A percentile compares a stretch with the other conserved stretches of the same genome.
Conservation (phyloP, 768 basidiomycete species). For the Boletus rubroflammeus region DNA sequence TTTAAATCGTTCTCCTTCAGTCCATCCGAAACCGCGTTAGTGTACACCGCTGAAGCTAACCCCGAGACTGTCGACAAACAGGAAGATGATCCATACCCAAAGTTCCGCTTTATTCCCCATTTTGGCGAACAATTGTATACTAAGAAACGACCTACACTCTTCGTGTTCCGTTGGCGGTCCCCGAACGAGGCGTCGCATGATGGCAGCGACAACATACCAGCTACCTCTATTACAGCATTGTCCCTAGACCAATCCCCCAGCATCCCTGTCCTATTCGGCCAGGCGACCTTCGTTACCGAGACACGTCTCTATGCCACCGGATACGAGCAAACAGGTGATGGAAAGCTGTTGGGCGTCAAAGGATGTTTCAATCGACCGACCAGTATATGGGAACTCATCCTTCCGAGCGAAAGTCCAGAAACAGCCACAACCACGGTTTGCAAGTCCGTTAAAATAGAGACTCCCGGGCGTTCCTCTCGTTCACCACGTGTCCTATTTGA, state of each 20-base stretch:
- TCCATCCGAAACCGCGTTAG: constrained; percentile 45
- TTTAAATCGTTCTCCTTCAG: constrained; percentile 53
- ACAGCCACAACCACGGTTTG: constrained; percentile 13
- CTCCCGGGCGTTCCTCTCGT: constrained; percentile 46
- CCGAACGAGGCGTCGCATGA: neutral
- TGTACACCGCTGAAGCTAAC: constrained; percentile 62
- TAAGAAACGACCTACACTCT: constrained; percentile 51
- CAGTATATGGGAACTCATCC: constrained; percentile 50
- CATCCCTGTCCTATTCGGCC: constrained; percentile 45
- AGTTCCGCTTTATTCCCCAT: constrained; percentile 54
- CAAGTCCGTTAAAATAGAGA: constrained; percentile 35
- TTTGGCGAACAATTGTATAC: constrained; percentile 62
- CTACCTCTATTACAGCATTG: constrained; percentile 12
- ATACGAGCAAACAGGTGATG: constrained; percentile 55
- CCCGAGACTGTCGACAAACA: constrained; percentile 15
- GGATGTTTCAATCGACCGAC: constrained; percentile 58
- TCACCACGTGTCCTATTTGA: constrained; percentile 50
- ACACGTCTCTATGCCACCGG: constrained; percentile 54
- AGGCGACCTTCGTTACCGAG: constrained; percentile 48
- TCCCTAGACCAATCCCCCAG: constrained; percentile 6
- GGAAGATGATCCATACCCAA: constrained; percentile 29
- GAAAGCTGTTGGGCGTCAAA: constrained; percentile 55
- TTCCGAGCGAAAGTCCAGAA: constrained; percentile 16
- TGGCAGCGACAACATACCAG: constrained; percentile 3
- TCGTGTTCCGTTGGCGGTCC: constrained; percentile 48